These are phyloP conservation scores for Moricandia moricandioides DNA, from an alignment of 345 rosid genomes.

Conservation along the genomic window DNA sequence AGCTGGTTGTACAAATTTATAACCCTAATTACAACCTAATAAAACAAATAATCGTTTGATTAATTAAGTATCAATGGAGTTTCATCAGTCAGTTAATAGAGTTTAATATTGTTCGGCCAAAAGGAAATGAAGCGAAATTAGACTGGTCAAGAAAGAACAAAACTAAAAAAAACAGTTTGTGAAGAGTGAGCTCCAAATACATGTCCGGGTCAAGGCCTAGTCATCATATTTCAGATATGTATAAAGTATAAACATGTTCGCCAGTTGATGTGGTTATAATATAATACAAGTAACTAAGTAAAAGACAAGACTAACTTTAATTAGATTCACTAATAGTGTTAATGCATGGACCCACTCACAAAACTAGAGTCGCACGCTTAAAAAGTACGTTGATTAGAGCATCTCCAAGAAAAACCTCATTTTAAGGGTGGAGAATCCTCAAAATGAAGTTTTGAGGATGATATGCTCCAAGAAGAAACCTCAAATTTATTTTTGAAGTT, in stretches of 20 bases:
- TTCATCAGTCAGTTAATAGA: not conserved
- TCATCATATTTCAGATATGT: not conserved
- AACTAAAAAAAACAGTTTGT: not conserved
- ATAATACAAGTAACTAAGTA: not conserved
- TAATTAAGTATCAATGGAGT: not conserved
- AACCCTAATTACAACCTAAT: not conserved
- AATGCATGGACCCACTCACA: slow-evolving; percentile 27
- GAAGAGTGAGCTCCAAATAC: not conserved
- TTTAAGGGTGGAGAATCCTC: too few relatives aligned
- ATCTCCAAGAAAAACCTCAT: too few relatives aligned
- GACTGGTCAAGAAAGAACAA: not conserved
- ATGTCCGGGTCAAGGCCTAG: not conserved
- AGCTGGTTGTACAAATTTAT: not conserved
- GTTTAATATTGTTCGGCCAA: not conserved
- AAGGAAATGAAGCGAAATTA: not conserved
- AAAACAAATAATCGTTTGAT: not conserved
- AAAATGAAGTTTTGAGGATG: too few relatives aligned
- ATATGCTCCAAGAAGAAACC: too few relatives aligned
- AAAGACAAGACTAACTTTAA: not conserved
- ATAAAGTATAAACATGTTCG: not conserved
- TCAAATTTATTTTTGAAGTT: too few relatives aligned
- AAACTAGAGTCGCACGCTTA: slow-evolving; percentile 18
- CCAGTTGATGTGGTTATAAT: not conserved
- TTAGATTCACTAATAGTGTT: not conserved
- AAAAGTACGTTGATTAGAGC: slow-evolving; percentile 9